A percentile compares a stretch with the other conserved stretches of the same genome.
These are phyloP conservation scores for Mycena maculata DNA, from an alignment of 768 basidiomycete genomes.

Conservation along the genomic window DNA sequence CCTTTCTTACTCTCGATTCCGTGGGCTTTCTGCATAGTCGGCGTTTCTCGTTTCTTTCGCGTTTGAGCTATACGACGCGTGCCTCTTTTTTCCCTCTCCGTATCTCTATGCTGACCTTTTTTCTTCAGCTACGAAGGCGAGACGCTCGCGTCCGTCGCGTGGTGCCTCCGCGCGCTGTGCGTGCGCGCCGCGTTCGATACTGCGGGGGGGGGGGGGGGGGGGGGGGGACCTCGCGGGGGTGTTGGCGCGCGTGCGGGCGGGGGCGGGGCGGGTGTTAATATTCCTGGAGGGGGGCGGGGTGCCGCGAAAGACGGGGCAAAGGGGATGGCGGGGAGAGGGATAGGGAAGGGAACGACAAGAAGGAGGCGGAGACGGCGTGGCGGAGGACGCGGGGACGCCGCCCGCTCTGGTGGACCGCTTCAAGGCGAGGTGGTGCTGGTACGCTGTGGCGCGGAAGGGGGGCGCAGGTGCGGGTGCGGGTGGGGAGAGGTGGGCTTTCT, in stretches of 20 bases:
- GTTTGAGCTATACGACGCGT: no score
- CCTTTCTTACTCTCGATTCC: no score
- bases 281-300: background rate
- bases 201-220: conserved; percentile 82
- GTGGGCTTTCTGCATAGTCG: background rate
- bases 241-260: conserved; percentile 65
- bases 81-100: no score
- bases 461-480: conserved; percentile 37
- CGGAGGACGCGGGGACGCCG: conserved; percentile 53
- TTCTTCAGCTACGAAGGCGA: conserved; percentile 72
- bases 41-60: no score
- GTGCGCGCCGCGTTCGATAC: conserved; percentile 89
- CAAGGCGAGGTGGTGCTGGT: conserved; percentile 80
- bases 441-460: conserved; percentile 72
- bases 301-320: background rate
- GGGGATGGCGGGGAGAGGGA: background rate
- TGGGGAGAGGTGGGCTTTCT: no score
- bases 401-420: conserved; percentile 72
- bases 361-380: conserved; percentile 45
- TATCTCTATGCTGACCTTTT: no score
- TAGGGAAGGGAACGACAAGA: background rate
- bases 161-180: conserved; percentile 93
- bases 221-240: conserved; percentile 88
- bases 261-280: background rate
- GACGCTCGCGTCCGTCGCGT: conserved; percentile 78